Evolutionary conservation across 2,329 filamentous ascomycete genomes (phyloP).

Genomic region (Colletotrichum sp.): DNA sequence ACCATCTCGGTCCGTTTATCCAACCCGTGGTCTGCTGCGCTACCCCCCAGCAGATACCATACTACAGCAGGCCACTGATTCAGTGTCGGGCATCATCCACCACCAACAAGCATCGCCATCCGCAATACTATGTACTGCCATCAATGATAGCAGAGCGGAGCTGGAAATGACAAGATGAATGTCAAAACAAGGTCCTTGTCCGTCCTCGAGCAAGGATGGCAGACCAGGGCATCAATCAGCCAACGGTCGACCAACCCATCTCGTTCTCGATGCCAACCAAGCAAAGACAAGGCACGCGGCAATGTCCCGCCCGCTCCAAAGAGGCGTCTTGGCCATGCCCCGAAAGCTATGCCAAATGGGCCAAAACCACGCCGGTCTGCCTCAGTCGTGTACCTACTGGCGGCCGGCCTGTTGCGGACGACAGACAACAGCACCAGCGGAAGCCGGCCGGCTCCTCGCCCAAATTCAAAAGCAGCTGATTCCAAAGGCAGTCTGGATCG

Average conservation of each 20-base stretch:
- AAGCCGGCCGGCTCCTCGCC: constrained; percentile 6
- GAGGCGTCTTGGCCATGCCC: background rate
- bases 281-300: background rate
- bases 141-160: background rate
- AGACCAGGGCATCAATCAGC: background rate
- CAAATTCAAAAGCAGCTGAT: constrained; percentile 13
- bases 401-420: background rate
- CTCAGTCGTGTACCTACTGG: background rate
- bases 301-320: background rate
- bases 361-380: background rate
- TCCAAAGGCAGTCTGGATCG: background rate
- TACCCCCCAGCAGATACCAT: background rate
- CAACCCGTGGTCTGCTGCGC: background rate
- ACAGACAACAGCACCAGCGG: background rate
- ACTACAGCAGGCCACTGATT: background rate
- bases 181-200: background rate
- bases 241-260: background rate
- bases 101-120: background rate
- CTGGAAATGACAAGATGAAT: background rate
- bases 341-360: background rate
- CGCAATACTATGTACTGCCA: background rate
- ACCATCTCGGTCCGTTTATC: background rate
- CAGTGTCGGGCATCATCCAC: background rate
- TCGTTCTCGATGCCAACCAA: background rate
- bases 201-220: background rate